Evolutionary conservation across 495 filamentous ascomycete species (phyloP).

Genomic region (Podospora appendiculata): DNA sequence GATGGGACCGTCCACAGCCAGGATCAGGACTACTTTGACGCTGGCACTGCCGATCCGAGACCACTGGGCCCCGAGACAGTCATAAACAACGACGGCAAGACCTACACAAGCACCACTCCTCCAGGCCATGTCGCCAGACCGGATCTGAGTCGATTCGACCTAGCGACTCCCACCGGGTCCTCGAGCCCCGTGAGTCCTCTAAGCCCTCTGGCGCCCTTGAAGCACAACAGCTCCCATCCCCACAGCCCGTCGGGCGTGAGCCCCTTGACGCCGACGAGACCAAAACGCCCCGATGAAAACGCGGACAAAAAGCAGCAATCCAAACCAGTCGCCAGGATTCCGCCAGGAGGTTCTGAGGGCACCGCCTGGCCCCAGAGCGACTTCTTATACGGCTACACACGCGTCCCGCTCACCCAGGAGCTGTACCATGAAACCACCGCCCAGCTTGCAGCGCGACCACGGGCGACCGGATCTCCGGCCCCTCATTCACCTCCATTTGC

Average conservation of each 20-base stretch:
- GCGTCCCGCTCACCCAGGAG: not conserved
- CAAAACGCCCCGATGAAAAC: not conserved
- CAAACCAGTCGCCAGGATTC: not conserved
- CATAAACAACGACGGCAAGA: not conserved
- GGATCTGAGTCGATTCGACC: not conserved
- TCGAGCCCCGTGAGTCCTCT: too few relatives aligned
- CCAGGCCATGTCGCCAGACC: not conserved
- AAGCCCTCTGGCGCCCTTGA: too few relatives aligned
- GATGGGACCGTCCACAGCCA: not conserved
- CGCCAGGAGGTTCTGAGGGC: not conserved
- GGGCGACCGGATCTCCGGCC: not conserved
- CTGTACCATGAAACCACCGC: slow-evolving; percentile 16
- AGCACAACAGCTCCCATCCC: too few relatives aligned
- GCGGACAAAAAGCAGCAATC: not conserved
- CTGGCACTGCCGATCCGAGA: not conserved
- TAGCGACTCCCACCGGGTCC: too few relatives aligned
- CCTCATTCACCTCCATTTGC: not conserved
- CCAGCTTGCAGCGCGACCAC: slow-evolving; percentile 4
- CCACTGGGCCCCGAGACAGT: not conserved
- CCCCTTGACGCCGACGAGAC: not conserved
- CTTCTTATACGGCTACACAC: not conserved
- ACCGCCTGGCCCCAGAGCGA: not conserved
- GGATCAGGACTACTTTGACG: not conserved
- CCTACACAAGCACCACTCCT: not conserved
- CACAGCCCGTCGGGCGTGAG: not conserved